Conservation (phyloP, 805 yeast species). For the Lachancea cidri region DNA sequence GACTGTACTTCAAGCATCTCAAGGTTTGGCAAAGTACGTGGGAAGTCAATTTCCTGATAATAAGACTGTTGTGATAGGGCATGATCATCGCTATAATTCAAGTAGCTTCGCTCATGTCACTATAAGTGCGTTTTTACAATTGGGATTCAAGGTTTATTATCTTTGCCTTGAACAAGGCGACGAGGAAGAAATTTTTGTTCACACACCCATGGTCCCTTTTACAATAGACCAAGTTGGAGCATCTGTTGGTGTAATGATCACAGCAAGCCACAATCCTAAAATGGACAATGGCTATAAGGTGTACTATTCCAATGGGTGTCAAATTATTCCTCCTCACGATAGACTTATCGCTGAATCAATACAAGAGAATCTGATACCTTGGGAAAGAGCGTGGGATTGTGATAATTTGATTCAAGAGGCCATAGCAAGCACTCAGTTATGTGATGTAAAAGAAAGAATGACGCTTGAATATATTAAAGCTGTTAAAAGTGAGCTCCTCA, state of each 20-base stretch:
- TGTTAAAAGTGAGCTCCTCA: constrained; percentile 33
- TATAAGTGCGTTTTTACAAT: constrained; percentile 62
- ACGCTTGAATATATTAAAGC: constrained; percentile 38
- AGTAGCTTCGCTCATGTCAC: constrained; percentile 72
- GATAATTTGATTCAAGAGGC: constrained; percentile 34
- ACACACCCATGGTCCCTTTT: constrained; percentile 93
- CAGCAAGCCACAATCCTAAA: constrained; percentile 85
- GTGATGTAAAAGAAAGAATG: constrained; percentile 40
- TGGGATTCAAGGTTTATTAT: constrained; percentile 67
- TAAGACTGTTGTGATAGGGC: constrained; percentile 61
- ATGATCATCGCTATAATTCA: constrained; percentile 87
- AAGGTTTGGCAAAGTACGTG: constrained; percentile 61
- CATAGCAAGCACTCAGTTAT: constrained; percentile 26
- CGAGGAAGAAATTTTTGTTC: constrained; percentile 39
- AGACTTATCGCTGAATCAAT: constrained; percentile 61
- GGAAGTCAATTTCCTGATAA: constrained; percentile 27
- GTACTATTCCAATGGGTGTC: constrained; percentile 91
- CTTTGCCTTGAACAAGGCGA: constrained; percentile 37
- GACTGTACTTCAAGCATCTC: constrained; percentile 86
- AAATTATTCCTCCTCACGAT: constrained; percentile 92
- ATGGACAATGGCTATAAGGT: constrained; percentile 92
- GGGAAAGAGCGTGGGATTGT: constrained; percentile 49
- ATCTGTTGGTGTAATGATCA: constrained; percentile 84
- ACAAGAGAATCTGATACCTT: constrained; percentile 54
- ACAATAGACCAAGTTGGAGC: constrained; percentile 60